phyloP scores from a whole-genome alignment of 1,284 basidiomycete species.

The Leccinum subrobustum region DNA sequence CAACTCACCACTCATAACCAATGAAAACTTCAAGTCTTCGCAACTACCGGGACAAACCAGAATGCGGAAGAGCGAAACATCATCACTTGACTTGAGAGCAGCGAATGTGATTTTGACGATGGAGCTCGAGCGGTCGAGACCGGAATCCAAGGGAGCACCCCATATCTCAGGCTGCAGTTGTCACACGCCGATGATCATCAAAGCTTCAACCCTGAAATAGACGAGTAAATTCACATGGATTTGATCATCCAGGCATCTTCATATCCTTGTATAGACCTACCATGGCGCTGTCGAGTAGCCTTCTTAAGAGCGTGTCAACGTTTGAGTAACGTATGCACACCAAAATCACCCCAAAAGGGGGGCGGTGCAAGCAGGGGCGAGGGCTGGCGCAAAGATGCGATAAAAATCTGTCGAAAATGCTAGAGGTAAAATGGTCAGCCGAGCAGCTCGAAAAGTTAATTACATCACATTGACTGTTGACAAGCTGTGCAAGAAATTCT shows the following conservation, averaged over 20 bases:
- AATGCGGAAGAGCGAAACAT: background rate
- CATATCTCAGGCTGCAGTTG: background rate
- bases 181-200: constrained; percentile 7
- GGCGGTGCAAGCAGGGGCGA: background rate
- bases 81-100: background rate
- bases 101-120: background rate
- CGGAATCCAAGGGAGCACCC: constrained; percentile 4
- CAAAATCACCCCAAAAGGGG: background rate
- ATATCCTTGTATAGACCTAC: background rate
- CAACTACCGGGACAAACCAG: background rate
- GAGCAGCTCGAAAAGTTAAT: background rate
- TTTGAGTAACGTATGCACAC: background rate
- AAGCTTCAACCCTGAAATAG: constrained; percentile 12
- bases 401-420: background rate
- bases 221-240: constrained; percentile 1
- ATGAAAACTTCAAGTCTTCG: background rate
- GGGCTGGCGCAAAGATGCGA: background rate
- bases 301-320: background rate
- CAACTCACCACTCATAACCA: background rate
- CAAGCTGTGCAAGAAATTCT: background rate
- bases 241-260: background rate
- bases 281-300: background rate
- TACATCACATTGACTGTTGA: background rate
- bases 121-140: constrained; percentile 7
- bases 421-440: background rate